These are phyloP conservation scores for Aureobasidium sp. DNA, from an alignment of 2,329 filamentous ascomycete genomes.

Conservation along the genomic window DNA sequence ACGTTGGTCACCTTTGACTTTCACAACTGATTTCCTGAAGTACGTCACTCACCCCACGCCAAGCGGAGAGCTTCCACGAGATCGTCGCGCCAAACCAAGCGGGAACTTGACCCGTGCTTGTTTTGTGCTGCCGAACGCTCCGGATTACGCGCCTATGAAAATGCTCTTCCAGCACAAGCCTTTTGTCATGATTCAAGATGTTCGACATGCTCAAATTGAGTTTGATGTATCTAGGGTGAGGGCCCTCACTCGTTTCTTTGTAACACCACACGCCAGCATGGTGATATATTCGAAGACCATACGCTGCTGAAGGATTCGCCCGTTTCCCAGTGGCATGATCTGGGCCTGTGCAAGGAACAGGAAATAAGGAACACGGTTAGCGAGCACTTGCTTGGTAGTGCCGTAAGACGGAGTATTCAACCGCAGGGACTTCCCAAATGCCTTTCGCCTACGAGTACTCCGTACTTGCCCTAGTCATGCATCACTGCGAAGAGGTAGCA, in stretches of 20 bases:
- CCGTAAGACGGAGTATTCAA: neutral
- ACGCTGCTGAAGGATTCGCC: neutral
- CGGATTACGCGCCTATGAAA: neutral
- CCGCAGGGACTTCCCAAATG: neutral
- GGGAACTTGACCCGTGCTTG: neutral
- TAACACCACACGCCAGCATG: too few species aligned
- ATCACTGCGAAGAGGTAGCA: neutral
- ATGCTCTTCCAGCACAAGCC: neutral
- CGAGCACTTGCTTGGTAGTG: neutral
- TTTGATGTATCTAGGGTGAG: neutral
- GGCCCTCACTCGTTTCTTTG: neutral
- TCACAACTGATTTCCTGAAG: neutral
- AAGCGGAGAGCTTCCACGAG: neutral
- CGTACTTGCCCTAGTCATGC: neutral
- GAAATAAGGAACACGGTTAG: neutral
- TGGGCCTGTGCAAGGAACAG: neutral
- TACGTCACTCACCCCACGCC: constrained; percentile 5
- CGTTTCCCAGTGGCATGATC: constrained; percentile 8
- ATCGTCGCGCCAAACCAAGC: neutral
- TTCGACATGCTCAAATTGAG: neutral
- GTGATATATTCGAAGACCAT: neutral
- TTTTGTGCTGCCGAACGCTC: neutral
- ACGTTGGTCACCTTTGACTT: neutral
- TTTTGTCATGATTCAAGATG: neutral
- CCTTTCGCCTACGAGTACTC: neutral